phyloP scores from a whole-genome alignment of 2,329 filamentous ascomycete genomes.

The Alternaria sp. region DNA sequence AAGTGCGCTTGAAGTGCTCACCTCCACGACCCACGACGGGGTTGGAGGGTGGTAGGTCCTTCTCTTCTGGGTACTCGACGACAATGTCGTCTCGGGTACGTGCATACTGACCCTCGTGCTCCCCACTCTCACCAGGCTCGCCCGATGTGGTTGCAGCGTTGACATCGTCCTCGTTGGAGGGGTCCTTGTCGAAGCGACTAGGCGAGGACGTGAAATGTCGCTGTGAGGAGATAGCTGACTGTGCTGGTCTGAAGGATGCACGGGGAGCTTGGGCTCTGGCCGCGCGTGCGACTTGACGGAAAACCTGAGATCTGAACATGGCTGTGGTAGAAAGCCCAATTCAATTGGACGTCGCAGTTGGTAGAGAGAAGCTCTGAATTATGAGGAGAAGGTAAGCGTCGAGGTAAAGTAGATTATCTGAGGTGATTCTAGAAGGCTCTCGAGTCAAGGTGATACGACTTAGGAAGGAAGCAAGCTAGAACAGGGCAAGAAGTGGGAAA shows the following conservation, averaged over 20 bases:
- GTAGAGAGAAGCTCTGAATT: neutral
- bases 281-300: constrained; percentile 39
- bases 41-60: constrained; percentile 72
- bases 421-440: neutral
- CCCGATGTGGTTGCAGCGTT: constrained; percentile 46
- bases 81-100: constrained; percentile 80
- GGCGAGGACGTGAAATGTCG: constrained; percentile 40
- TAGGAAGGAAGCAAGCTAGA: constrained; percentile 17
- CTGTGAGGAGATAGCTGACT: constrained; percentile 24
- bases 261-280: constrained; percentile 37
- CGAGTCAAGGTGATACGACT: neutral
- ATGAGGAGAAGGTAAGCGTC: constrained; percentile 9
- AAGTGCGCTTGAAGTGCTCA: constrained; percentile 81
- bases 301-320: constrained; percentile 45
- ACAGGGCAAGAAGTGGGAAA: constrained; percentile 7
- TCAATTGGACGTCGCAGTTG: neutral
- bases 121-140: constrained; percentile 49
- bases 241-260: constrained; percentile 24
- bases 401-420: neutral
- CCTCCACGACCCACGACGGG: constrained; percentile 79
- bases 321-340: constrained; percentile 10
- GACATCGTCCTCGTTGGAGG: constrained; percentile 29
- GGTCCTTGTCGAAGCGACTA: constrained; percentile 34
- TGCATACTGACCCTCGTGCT: constrained; percentile 72
- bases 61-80: constrained; percentile 78